phyloP scores from a whole-genome alignment of 352 stramenopile species.

The Phytophthora tubulina region DNA sequence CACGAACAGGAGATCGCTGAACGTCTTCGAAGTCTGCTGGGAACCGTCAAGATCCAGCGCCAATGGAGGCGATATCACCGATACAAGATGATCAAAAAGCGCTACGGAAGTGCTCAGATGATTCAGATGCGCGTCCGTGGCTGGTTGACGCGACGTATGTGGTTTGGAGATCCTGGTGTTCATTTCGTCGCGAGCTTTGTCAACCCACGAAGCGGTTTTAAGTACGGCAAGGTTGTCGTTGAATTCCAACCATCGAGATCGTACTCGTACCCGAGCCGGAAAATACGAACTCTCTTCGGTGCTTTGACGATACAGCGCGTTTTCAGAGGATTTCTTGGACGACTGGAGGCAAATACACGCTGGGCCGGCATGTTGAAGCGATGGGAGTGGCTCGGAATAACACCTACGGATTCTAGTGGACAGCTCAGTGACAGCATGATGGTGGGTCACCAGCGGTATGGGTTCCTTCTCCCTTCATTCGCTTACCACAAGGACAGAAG shows the following conservation, averaged over 20 bases:
- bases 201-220: conserved; percentile 49
- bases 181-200: conserved; percentile 51
- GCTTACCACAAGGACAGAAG: conserved; percentile 51
- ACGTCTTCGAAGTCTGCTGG: conserved; percentile 57
- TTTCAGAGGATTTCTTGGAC: conserved; percentile 61
- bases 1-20: conserved; percentile 40
- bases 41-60: conserved; percentile 68
- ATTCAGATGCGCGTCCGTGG: conserved; percentile 74
- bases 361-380: conserved; percentile 76
- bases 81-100: conserved; percentile 55
- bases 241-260: conserved; percentile 51
- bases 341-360: conserved; percentile 64
- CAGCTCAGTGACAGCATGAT: conserved; percentile 63
- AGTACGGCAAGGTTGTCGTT: conserved; percentile 61
- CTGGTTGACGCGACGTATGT: conserved; percentile 74
- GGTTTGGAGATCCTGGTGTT: conserved; percentile 67
- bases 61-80: conserved; percentile 62
- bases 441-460: conserved; percentile 62
- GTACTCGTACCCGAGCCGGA: conserved; percentile 62
- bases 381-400: conserved; percentile 80
- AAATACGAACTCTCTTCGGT: conserved; percentile 52
- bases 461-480: conserved; percentile 64
- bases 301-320: conserved; percentile 58
- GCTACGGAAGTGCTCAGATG: conserved; percentile 53
- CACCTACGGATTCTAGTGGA: conserved; percentile 33